A percentile compares a stretch with the other conserved stretches of the same genome.
phyloP scores from a whole-genome alignment of 257 asterid genomes.

The Primulina eburnea region DNA sequence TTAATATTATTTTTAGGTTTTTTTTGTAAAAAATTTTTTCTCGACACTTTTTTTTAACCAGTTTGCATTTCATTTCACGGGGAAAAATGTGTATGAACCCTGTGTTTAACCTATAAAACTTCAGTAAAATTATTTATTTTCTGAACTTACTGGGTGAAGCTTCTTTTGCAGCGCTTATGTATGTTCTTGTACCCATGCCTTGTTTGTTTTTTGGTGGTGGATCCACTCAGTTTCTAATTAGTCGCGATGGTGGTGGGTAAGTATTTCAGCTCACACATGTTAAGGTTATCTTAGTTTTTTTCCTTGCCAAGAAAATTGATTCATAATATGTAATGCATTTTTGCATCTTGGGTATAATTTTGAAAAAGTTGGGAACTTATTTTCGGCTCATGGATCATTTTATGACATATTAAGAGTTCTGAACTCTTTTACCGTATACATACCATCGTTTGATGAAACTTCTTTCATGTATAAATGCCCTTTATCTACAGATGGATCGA shows the following conservation, averaged over 20 bases:
- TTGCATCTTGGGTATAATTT: not conserved
- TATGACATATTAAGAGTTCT: not conserved
- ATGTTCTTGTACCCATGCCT: constrained; percentile 96
- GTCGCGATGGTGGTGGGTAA: constrained; percentile 98
- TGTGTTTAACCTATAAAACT: not conserved
- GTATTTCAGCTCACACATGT: constrained; percentile 28
- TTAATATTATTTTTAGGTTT: no score
- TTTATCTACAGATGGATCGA: constrained; percentile 66
- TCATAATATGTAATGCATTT: not conserved
- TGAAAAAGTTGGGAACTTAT: not conserved
- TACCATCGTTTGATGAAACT: not conserved
- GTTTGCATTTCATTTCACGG: not conserved
- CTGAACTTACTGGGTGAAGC: constrained; percentile 16
- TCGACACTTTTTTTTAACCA: not conserved
- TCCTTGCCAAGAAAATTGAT: not conserved
- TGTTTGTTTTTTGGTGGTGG: constrained; percentile 97
- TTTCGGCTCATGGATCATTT: not conserved
- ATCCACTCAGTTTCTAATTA: constrained; percentile 80
- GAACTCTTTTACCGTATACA: not conserved
- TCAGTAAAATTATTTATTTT: constrained; percentile 2
- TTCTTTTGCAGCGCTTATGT: constrained; percentile 81
- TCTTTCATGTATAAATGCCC: not conserved
- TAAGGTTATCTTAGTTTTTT: constrained; percentile 4
- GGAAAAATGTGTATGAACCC: not conserved
- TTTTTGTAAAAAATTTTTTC: no score